A percentile compares a stretch with the other conserved stretches of the same genome.
These are phyloP conservation scores for Tricharina praecox DNA, from an alignment of 495 filamentous ascomycete species.

Conservation along the genomic window DNA sequence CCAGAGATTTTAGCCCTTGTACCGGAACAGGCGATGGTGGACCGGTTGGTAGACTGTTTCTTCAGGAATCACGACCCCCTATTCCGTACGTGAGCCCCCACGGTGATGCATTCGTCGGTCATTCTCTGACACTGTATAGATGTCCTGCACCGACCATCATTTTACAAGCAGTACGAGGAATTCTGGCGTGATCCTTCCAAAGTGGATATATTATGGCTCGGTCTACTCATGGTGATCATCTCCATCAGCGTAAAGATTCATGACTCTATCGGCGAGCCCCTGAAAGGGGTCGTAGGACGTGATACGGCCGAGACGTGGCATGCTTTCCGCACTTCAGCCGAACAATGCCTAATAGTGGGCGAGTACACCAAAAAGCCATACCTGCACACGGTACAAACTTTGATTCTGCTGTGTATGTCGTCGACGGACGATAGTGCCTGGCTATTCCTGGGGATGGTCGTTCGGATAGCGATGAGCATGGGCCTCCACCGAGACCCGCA, in stretches of 20 bases:
- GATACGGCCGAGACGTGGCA: constrained; percentile 63
- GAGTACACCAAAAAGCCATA: constrained; percentile 79
- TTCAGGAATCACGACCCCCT: constrained; percentile 58
- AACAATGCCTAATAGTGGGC: constrained; percentile 70
- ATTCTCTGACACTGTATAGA: no score
- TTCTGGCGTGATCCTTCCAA: constrained; percentile 76
- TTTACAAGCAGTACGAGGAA: constrained; percentile 68
- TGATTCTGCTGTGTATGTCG: constrained; percentile 69
- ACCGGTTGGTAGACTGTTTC: constrained; percentile 59
- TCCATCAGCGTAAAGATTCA: constrained; percentile 85
- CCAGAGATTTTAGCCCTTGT: constrained; percentile 62
- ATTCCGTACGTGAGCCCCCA: constrained; percentile 36
- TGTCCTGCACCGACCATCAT: constrained; percentile 73
- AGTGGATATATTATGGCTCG: constrained; percentile 75
- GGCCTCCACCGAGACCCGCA: constrained; percentile 87
- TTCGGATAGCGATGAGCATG: constrained; percentile 80
- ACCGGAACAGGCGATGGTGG: constrained; percentile 61
- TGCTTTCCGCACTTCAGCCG: constrained; percentile 62
- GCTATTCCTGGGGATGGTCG: constrained; percentile 63
- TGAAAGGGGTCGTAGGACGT: constrained; percentile 61
- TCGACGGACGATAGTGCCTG: constrained; percentile 65
- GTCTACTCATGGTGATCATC: constrained; percentile 72
- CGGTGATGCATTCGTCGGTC: constrained; percentile 32
- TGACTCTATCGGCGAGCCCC: constrained; percentile 75
- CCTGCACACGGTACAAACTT: constrained; percentile 65